Conservation (phyloP, 768 basidiomycete species). For the Psilocybe tampanensis region DNA sequence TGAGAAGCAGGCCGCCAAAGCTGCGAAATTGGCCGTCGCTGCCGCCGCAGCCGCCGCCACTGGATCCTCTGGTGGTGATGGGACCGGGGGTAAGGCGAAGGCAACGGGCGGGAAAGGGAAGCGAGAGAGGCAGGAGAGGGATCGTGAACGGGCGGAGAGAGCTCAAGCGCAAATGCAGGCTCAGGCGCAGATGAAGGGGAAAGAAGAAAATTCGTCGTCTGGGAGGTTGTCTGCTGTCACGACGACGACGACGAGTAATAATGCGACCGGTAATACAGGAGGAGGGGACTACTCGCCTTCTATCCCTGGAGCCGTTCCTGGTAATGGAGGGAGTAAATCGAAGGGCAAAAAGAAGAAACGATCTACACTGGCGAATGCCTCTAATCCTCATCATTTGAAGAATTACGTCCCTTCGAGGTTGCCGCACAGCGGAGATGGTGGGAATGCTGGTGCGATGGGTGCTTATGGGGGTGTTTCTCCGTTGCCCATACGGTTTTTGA, state of each 20-base stretch:
- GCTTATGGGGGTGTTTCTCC: conserved; percentile 50
- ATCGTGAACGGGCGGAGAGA: conserved; percentile 30
- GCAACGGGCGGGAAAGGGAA: conserved; percentile 22
- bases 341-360: conserved; percentile 91
- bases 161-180: conserved; percentile 22
- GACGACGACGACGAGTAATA: neutral
- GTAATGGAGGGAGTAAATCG: conserved; percentile 29
- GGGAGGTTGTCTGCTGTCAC: neutral
- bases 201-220: neutral
- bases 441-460: conserved; percentile 24
- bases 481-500: conserved; percentile 64
- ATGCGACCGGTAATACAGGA: neutral
- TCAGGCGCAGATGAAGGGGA: neutral
- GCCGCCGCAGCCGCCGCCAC: conserved; percentile 15
- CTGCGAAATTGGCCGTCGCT: conserved; percentile 53
- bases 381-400: conserved; percentile 92
- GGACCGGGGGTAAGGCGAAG: conserved; percentile 5
- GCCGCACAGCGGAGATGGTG: conserved; percentile 40
- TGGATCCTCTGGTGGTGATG: conserved; percentile 3
- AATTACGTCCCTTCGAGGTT: conserved; percentile 92
- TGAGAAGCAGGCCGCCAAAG: conserved; percentile 66
- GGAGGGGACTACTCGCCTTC: neutral
- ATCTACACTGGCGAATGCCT: conserved; percentile 86
- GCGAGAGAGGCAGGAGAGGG: conserved; percentile 25
- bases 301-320: neutral